Evolutionary conservation across 345 rosid species (phyloP).

Genomic region (Turritis glabra): DNA sequence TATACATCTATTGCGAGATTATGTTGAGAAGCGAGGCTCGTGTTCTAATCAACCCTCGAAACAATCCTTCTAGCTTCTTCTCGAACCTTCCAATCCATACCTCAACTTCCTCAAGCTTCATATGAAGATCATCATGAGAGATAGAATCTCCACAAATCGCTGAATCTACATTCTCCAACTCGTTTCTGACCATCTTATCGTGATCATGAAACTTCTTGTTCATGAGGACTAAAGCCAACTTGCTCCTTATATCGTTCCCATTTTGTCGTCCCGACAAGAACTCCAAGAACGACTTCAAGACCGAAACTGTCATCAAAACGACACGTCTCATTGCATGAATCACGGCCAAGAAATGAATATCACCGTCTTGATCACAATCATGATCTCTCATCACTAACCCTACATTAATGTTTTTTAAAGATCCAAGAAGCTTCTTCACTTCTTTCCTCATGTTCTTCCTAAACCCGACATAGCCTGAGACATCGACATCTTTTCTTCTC

Average conservation of each 20-base stretch:
- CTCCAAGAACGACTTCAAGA: conserved; percentile 53
- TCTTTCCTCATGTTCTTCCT: conserved; percentile 64
- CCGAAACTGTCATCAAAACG: conserved; percentile 30
- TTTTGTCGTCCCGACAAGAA: conserved; percentile 45
- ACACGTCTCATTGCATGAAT: conserved; percentile 52
- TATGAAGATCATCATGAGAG: conserved; percentile 34
- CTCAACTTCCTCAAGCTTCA: conserved; percentile 53
- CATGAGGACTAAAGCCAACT: conserved; percentile 53
- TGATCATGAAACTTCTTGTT: conserved; percentile 43
- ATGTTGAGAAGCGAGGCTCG: conserved; percentile 70
- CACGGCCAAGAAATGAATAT: conserved; percentile 46
- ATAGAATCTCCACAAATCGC: conserved; percentile 37
- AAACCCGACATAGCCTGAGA: conserved; percentile 40
- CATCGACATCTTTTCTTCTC: conserved; percentile 45
- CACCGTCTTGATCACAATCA: conserved; percentile 28
- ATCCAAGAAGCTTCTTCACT: conserved; percentile 46
- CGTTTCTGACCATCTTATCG: conserved; percentile 49
- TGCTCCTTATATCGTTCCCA: conserved; percentile 35
- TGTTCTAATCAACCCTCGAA: conserved; percentile 59
- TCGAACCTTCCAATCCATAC: conserved; percentile 48
- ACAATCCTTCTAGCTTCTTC: conserved; percentile 53
- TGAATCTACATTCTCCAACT: conserved; percentile 46
- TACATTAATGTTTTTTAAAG: conserved; percentile 52
- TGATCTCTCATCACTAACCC: conserved; percentile 26
- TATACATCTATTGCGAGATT: conserved; percentile 49